A percentile compares a stretch with the other conserved stretches of the same genome.
These are phyloP conservation scores for Phytophthora pinifolia DNA, from an alignment of 352 stramenopile species.

Conservation along the genomic window DNA sequence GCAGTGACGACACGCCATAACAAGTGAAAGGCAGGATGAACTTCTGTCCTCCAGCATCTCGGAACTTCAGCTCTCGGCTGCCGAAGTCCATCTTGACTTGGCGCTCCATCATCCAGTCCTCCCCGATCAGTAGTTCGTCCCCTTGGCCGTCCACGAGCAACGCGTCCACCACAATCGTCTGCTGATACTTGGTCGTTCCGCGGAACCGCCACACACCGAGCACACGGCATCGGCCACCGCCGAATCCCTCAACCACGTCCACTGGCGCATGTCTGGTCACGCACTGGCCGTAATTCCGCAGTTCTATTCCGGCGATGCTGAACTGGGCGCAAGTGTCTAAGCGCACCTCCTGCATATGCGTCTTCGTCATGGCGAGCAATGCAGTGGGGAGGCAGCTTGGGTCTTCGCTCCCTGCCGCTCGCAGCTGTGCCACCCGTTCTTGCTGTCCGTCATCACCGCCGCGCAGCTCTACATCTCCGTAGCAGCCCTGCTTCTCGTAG, in stretches of 20 bases:
- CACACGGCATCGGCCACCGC: background rate
- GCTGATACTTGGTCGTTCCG: constrained; percentile 2
- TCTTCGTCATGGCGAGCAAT: background rate
- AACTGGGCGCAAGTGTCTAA: background rate
- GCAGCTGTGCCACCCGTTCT: background rate
- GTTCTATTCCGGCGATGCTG: background rate
- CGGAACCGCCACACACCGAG: constrained; percentile 1
- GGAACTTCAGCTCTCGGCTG: background rate
- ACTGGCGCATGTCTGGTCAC: background rate
- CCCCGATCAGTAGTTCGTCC: background rate
- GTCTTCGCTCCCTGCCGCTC: background rate
- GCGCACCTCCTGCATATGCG: background rate
- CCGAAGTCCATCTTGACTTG: constrained; percentile 3
- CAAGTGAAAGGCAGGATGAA: background rate
- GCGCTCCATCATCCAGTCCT: background rate
- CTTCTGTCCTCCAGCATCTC: background rate
- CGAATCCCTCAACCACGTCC: background rate
- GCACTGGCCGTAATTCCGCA: background rate
- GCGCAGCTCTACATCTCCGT: background rate
- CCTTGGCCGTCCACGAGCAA: constrained; percentile 3
- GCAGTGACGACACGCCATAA: background rate
- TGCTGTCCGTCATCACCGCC: background rate
- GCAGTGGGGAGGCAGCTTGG: background rate
- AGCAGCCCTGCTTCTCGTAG: background rate
- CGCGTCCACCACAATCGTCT: background rate